Percentiles rank a stretch among this genome's conserved stretches.
Conservation (phyloP, 1,284 basidiomycete species). For the Puccinia sorghi region DNA sequence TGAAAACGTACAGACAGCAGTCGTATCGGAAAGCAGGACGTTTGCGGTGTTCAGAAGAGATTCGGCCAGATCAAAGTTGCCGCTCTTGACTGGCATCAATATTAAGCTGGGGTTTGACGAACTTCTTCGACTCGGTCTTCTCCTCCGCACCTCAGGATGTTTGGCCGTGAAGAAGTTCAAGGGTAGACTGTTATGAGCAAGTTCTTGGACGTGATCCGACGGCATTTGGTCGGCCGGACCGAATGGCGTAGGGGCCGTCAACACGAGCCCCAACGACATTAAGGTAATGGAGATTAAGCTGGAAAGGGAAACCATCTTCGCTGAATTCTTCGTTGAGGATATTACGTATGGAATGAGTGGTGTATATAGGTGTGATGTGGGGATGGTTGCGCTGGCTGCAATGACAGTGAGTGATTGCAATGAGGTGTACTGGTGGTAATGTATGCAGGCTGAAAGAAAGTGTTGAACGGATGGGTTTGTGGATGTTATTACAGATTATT, state of each 20-base stretch:
- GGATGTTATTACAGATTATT: constrained; percentile 8
- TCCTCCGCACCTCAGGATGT: background rate
- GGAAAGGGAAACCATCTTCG: background rate
- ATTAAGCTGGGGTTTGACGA: constrained; percentile 8
- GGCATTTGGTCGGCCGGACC: background rate
- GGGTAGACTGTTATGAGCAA: background rate
- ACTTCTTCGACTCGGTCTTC: background rate
- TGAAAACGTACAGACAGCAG: background rate
- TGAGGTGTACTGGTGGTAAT: background rate
- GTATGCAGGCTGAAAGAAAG: constrained; percentile 5
- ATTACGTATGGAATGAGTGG: background rate
- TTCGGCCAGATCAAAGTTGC: background rate
- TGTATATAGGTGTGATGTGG: background rate
- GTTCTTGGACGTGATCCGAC: background rate
- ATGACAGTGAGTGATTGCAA: background rate
- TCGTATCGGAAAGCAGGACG: constrained; percentile 5
- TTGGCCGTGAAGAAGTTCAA: background rate
- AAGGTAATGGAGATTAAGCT: background rate
- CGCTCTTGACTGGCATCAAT: background rate
- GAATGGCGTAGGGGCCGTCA: constrained; percentile 1
- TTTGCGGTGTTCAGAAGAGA: constrained; percentile 15
- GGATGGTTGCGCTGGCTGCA: background rate
- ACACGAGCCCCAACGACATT: background rate
- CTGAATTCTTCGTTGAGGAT: no score
- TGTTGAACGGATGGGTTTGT: background rate